Evolutionary conservation across 2,329 filamentous ascomycete genomes (phyloP), one percentile per base, ranked within the genome.

Genomic region (Aschersonia sp.): DNA sequence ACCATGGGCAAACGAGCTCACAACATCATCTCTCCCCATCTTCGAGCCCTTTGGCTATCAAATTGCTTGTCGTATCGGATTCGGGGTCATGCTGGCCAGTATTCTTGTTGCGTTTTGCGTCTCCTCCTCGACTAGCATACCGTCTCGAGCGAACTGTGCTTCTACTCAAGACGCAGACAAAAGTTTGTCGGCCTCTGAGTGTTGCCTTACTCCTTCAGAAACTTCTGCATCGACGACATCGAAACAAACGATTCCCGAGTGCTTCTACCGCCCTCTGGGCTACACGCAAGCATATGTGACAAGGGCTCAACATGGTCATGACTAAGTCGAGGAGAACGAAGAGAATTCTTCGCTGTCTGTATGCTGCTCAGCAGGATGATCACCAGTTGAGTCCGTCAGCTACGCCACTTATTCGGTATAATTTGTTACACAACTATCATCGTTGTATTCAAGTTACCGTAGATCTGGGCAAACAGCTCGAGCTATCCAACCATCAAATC

Each of bases 281-380:
- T 14, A n/a, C 14, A 12, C n/a, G 9, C 10, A 7, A n/a, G 40
- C 14, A n/a, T 22, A 12, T 7, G 14, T 41, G 40, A 41, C 40
- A n/a, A 7, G n/a, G 6, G 10, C 42, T 48, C 49, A 53, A 45
- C 32, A 59, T 59, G 56, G 55, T 55, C 49, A 49, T 59, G 50
- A 59, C 57, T 37, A 52, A 49, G 30, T 56, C 53, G 44, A 54
- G 51, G 48, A 50, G 56, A 45, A 62, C 66, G 6, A 56, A 58
- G 30, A 69, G 69, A 49, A 59, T 70, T 22, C 47, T 59, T 35
- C 67, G 66, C 37, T 57, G 52, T 44, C 51, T 59, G 32, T 58
- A 55, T 39, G 50, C 47, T 30, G 50, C 53, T 8, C 68, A 71
- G 50, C 58, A 68, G 31, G 56, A 67, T 48, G 61, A 63, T 2